Evolutionary conservation across 106 monocot genomes (phyloP).

Genomic region (Dendrobium huoshanense): DNA sequence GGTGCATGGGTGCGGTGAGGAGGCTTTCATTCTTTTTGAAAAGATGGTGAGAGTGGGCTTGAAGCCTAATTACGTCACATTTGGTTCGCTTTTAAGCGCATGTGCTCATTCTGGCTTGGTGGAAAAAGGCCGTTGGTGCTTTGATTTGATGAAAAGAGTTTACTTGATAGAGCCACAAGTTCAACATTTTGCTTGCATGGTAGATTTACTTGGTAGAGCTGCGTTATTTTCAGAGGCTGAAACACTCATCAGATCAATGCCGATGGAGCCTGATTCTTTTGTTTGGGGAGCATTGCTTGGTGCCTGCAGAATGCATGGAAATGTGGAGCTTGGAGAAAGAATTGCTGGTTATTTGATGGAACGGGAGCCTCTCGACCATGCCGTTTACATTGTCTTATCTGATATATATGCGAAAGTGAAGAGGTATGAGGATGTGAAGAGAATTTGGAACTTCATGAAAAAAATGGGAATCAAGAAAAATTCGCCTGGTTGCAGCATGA

Average conservation of each 20-base stretch:
- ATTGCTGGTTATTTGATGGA: conserved; percentile 21
- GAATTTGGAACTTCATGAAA: conserved; percentile 29
- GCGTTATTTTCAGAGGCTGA: conserved; percentile 61
- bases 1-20: conserved; percentile 34
- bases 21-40: conserved; percentile 36
- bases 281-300: conserved; percentile 83
- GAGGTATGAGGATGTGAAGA: conserved; percentile 52
- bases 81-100: conserved; percentile 53
- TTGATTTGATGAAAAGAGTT: conserved; percentile 39
- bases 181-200: conserved; percentile 68
- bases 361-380: conserved; percentile 49
- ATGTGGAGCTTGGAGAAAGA: conserved; percentile 50
- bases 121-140: conserved; percentile 49
- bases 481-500: conserved; percentile 40
- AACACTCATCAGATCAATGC: conserved; percentile 42
- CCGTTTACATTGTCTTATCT: conserved; percentile 46
- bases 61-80: conserved; percentile 50
- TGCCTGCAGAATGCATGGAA: conserved; percentile 64
- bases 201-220: conserved; percentile 55
- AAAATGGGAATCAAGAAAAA: conserved; percentile 35
- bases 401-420: conserved; percentile 60
- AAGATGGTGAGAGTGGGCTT: conserved; percentile 43
- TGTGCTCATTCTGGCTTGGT: conserved; percentile 66
- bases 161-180: conserved; percentile 25
- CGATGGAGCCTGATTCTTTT: conserved; percentile 45